phyloP scores from a whole-genome alignment of 352 stramenopile species.

The Globisporangium yorkense region DNA sequence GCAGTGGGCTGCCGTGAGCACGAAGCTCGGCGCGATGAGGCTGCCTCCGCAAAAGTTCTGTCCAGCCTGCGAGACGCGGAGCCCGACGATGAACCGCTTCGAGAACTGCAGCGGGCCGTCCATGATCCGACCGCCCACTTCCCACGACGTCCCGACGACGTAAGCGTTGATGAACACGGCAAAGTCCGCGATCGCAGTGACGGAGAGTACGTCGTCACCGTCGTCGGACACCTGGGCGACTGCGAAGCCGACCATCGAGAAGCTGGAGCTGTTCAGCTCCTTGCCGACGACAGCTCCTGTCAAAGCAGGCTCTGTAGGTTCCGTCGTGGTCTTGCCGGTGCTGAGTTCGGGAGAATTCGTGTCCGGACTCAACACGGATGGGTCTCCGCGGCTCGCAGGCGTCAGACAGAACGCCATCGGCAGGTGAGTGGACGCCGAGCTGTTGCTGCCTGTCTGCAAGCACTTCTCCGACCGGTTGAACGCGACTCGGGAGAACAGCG shows the following conservation, averaged over 20 bases:
- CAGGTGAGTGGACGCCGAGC: not conserved
- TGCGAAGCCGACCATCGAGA: conserved; percentile 5
- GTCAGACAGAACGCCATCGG: conserved; percentile 1
- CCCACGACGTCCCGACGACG: conserved; percentile 17
- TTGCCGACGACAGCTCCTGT: conserved; percentile 4
- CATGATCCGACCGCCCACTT: conserved; percentile 3
- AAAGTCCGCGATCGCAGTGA: conserved; percentile 18
- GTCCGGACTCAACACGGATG: not conserved
- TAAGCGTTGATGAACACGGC: conserved; percentile 30
- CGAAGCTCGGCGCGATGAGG: conserved; percentile 33
- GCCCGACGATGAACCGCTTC: conserved; percentile 15
- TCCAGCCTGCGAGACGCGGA: conserved; percentile 9
- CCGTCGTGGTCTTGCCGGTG: not conserved
- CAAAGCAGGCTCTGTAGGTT: not conserved
- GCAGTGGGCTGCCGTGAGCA: conserved; percentile 39
- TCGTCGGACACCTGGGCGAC: not conserved
- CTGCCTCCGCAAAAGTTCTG: conserved; percentile 38
- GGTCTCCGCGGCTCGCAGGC: not conserved
- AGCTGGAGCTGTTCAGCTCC: conserved; percentile 5
- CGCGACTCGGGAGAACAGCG: conserved; percentile 1
- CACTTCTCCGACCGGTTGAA: conserved; percentile 8
- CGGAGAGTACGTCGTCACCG: conserved; percentile 10
- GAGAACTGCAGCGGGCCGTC: conserved; percentile 6
- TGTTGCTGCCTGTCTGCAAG: not conserved
- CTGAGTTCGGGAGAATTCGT: not conserved